phyloP scores from a whole-genome alignment of 352 stramenopile species.

The Globisporangium solare region DNA sequence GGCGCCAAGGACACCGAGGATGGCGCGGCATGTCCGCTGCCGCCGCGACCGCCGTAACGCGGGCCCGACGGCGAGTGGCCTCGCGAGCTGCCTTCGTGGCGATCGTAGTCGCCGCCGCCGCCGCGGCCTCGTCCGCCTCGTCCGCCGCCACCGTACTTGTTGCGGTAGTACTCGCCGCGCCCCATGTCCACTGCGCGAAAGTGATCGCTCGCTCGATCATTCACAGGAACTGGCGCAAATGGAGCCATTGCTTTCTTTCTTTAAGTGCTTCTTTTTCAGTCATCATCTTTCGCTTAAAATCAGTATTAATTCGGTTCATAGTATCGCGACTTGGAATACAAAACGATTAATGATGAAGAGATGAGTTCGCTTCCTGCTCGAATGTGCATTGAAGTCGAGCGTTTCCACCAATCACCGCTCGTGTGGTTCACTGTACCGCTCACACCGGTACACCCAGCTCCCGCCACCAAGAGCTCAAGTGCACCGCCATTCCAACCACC shows the following conservation, averaged over 20 bases:
- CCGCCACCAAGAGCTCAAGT: too few species aligned
- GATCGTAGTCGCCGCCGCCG: conserved; percentile 16
- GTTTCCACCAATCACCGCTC: conserved; percentile 4
- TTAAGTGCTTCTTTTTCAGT: too few species aligned
- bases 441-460: not conserved
- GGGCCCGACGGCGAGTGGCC: conserved; percentile 4
- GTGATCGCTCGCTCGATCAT: not conserved
- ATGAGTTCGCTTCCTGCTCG: not conserved
- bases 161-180: conserved; percentile 87
- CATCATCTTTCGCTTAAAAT: too few species aligned
- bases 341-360: not conserved
- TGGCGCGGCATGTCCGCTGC: conserved; percentile 14
- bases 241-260: too few species aligned
- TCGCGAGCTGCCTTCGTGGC: conserved; percentile 5
- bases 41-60: conserved; percentile 12
- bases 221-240: not conserved
- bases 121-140: conserved; percentile 23
- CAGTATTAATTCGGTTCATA: too few species aligned
- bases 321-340: not conserved
- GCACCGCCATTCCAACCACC: too few species aligned
- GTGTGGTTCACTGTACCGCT: conserved; percentile 1
- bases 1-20: conserved; percentile 4
- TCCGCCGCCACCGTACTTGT: conserved; percentile 78
- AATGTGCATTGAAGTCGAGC: not conserved
- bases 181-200: conserved; percentile 18